phyloP scores from a whole-genome alignment of 495 filamentous ascomycete genomes.

The Neurospora sp. region DNA sequence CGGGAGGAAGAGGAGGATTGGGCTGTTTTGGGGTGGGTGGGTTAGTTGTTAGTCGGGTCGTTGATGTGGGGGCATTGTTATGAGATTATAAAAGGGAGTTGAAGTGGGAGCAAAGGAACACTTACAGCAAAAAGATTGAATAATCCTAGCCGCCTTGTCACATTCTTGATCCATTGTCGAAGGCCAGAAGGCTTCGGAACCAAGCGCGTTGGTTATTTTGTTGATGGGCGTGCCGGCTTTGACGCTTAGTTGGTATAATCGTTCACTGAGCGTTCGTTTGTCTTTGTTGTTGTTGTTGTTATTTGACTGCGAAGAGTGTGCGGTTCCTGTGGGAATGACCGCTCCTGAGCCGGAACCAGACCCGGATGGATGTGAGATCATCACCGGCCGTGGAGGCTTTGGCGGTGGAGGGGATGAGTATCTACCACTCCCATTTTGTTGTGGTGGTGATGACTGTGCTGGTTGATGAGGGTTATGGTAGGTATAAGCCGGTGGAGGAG shows the following conservation, averaged over 20 bases:
- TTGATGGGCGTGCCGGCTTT: conserved; percentile 57
- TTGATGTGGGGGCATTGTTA: too few relatives aligned
- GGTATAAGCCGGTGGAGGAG: not conserved
- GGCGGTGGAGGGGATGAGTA: not conserved
- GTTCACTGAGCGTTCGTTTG: conserved; percentile 16
- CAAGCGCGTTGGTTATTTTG: conserved; percentile 59
- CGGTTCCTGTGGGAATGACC: not conserved
- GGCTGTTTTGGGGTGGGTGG: too few relatives aligned
- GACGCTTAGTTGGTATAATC: conserved; percentile 18
- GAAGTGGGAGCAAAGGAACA: too few relatives aligned
- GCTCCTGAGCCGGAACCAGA: not conserved
- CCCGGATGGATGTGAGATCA: not conserved
- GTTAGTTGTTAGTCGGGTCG: too few relatives aligned
- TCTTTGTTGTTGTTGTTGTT: not conserved
- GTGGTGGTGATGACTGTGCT: not conserved
- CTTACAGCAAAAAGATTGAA: conserved; percentile 60
- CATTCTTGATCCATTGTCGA: conserved; percentile 69
- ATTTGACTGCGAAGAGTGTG: not conserved
- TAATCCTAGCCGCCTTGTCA: conserved; percentile 72
- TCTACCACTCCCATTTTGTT: not conserved
- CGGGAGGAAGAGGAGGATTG: not conserved
- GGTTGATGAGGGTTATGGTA: not conserved
- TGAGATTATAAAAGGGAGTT: too few relatives aligned
- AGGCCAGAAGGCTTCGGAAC: conserved; percentile 74
- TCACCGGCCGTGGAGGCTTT: conserved; percentile 3